Evolutionary conservation across 441 rosid genomes (phyloP).

Genomic region (Populus hybrid): DNA sequence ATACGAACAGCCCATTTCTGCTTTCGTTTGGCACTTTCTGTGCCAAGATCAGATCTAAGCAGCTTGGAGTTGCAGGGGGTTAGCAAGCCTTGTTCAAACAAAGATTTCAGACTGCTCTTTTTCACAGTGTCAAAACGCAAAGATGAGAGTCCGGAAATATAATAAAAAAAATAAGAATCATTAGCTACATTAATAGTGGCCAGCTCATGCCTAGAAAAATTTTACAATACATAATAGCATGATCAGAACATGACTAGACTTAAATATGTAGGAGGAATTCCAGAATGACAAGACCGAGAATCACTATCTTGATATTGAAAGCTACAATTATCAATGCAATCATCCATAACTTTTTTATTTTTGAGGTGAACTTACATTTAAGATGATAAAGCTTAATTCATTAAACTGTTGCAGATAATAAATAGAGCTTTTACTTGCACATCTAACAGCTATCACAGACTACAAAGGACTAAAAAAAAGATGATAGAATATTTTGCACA

Average conservation of each 20-base stretch:
- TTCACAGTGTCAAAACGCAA: neutral
- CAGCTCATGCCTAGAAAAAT: neutral
- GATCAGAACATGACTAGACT: neutral
- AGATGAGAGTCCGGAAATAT: neutral
- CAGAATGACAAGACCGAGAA: neutral
- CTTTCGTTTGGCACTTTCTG: too few species aligned
- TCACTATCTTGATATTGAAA: neutral
- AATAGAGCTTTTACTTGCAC: slow-evolving; percentile 23
- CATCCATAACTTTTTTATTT: slow-evolving; percentile 8
- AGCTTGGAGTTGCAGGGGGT: neutral
- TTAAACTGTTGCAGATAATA: slow-evolving; percentile 15
- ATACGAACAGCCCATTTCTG: neutral
- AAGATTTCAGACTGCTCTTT: neutral
- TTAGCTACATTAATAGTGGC: neutral
- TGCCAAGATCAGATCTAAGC: neutral
- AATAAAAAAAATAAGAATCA: neutral
- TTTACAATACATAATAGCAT: neutral
- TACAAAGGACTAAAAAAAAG: neutral
- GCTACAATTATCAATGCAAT: neutral
- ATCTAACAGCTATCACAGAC: slow-evolving; percentile 11
- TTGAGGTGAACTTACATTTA: slow-evolving; percentile 14
- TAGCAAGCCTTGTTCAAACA: too few species aligned
- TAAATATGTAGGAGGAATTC: neutral
- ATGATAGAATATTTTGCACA: slow-evolving; percentile 23
- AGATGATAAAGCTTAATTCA: slow-evolving; percentile 5